Base-by-base conservation (phyloP, 2,329 filamentous ascomycete species). In the Colletotrichum abscissum region DNA sequence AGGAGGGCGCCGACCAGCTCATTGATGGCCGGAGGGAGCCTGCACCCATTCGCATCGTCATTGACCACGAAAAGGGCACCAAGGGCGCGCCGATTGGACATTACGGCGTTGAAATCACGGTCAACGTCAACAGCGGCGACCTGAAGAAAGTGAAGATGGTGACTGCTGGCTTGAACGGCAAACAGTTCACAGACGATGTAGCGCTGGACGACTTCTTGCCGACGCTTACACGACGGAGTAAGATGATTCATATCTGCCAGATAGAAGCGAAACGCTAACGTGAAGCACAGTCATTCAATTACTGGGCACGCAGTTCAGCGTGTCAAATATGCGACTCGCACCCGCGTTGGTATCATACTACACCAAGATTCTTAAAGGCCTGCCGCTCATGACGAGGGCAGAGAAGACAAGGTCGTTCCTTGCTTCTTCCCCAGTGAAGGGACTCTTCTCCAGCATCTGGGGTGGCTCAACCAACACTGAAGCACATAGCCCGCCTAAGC, bases 401-500 rank as follows among this genome's bases (percentile, higher is more conserved):
- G 90, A 92, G 78, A 93, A 90, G 80, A 89, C 90, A 12, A 89
- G 89, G 67, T 92, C 91, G 0, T 94, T 94, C 79, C 88, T 96
- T 11, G 91, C 92, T 5, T 90, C 92, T n/a, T 98, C 95, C 1
- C 95, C 96, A 0, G 94, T 97, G 60, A 98, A 98, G 81, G 73
- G 73, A 12, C 88, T 98, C 78, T 86, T 98, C 19, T 97, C 95
- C 0, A 97, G 89, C 78, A 90, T 98, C 67, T 91, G 97, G 77
- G 89, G 91, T 42, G 90, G 91, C 28, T 89, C 88, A 69, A 88
- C 87, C 42, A 87, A 85, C 74, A 84, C 82, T 46, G 81, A 84
- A 14, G 73, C 80, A 26, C 77, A 82, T 62, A 77, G 77, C 76
- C 72, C 81, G 2, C 80, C 77, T 22, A 88, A 86, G 72, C 80